Conservation (phyloP, 1,284 basidiomycete genomes). For the Rhodotorula sp. region DNA sequence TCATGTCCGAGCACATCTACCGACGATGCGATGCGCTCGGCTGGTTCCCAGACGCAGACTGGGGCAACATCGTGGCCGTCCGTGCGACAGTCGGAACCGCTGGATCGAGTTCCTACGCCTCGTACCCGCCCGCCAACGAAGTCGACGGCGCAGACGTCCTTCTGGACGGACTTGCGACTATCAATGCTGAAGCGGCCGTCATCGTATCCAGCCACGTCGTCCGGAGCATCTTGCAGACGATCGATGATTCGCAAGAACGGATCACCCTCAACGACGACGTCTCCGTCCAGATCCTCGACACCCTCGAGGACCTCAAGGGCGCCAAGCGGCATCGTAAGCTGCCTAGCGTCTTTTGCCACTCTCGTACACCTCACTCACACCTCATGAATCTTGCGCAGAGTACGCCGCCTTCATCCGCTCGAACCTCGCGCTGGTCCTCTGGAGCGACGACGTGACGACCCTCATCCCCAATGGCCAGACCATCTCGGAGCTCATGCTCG, state of each 20-base stretch:
- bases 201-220: conserved; percentile 29
- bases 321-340: conserved; percentile 26
- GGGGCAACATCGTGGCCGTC: conserved; percentile 32
- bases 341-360: background rate
- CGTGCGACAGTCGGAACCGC: conserved; percentile 21
- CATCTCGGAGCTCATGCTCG: conserved; percentile 24
- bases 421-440: conserved; percentile 18
- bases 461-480: conserved; percentile 21
- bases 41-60: conserved; percentile 28
- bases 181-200: conserved; percentile 30
- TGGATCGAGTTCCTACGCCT: conserved; percentile 18
- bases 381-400: conserved; percentile 5
- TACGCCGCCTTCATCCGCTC: conserved; percentile 29
- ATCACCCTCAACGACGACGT: conserved; percentile 17
- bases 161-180: conserved; percentile 16
- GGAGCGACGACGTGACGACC: conserved; percentile 25
- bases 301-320: conserved; percentile 12
- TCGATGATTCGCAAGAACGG: conserved; percentile 7
- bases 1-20: conserved; percentile 28
- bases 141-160: conserved; percentile 24
- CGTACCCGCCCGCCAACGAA: conserved; percentile 22
- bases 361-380: too few relatives aligned
- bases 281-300: conserved; percentile 24
- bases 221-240: conserved; percentile 10
- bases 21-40: conserved; percentile 24